Base-by-base conservation (phyloP, 31 red algal genomes). In the Odonthalia washingtoniensis region DNA sequence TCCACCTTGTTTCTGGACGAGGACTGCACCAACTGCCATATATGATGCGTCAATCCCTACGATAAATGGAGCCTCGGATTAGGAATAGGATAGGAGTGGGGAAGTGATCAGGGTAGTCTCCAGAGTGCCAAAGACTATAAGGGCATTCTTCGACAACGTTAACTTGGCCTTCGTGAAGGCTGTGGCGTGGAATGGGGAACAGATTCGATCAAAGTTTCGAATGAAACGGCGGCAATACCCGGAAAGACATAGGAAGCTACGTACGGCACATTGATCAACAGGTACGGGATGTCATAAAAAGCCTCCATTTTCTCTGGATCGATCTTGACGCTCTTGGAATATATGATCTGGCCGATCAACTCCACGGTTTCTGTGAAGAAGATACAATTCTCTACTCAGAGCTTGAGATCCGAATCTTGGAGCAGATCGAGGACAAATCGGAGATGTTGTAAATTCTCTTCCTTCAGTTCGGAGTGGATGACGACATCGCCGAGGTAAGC, bases 231-330 rank as follows among this genome's bases (percentile, higher is more conserved):
- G 34, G 39, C 61, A 85, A 27, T 57, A 85, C 18, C 35, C 43
- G 16, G 64, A 65, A 53, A 85, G 44, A 14, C 82, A 21, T 0
- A 73, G 67, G 30, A 74, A 85, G 34, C 0, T 85, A 24, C 66
- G 35, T 16, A 74, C 5, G 35, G 39, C 67, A 31, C 2, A 60
- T 24, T 6, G 16, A 3, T 65, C 40, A 2, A 17, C 0, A 2
- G 67, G 82, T 18, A 49, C 44, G 1, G 65, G 82, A 68, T 27
- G 12, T 85, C 27, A 17, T 38, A 28, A 60, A 74, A 40, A 5
- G 65, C 36, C 39, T 73, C 68, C 18, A 85, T 85, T 32, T 85
- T 53, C 38, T 72, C 65, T 17, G 12, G 28, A 35, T 65, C 83
- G 27, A 76, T 39, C 1, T 24, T 49, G 24, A 76, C 30, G 4